Conservation (phyloP, 306 rosid species). For the Adenanthera pavonina region DNA sequence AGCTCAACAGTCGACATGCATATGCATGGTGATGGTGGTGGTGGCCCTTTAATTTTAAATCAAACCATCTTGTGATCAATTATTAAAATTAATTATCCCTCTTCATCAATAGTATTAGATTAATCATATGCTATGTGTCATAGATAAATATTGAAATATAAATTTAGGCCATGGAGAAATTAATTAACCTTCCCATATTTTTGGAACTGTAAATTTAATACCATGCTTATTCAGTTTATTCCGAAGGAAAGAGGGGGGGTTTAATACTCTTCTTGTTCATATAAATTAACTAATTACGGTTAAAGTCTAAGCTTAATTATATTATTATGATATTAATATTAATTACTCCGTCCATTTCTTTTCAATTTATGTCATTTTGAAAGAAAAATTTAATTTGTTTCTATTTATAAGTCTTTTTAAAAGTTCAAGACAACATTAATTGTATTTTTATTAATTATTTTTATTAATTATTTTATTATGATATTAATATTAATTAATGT, state of each 20-base stretch:
- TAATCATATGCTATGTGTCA: no score
- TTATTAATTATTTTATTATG: no score
- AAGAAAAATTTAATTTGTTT: no score
- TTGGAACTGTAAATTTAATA: no score
- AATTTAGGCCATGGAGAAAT: background rate
- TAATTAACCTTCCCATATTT: no score
- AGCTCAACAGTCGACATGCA: background rate
- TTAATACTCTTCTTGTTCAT: background rate
- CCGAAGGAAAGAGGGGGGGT: background rate
- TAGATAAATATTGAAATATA: no score
- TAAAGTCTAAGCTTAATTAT: conserved; percentile 8
- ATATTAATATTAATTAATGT: no score
- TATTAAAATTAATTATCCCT: background rate
- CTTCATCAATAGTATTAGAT: background rate
- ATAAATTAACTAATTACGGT: background rate
- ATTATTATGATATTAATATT: background rate
- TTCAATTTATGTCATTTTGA: no score
- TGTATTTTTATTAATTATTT: no score
- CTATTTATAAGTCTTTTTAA: no score
- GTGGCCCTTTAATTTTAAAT: background rate
- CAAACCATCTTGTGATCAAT: background rate
- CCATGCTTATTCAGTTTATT: background rate
- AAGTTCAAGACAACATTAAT: no score
- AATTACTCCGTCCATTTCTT: no score
- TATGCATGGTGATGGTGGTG: conserved; percentile 1